Percentiles rank a stretch among this genome's conserved stretches.
Conservation (phyloP, 495 filamentous ascomycete species). For the Trichoderma erinaceum region DNA sequence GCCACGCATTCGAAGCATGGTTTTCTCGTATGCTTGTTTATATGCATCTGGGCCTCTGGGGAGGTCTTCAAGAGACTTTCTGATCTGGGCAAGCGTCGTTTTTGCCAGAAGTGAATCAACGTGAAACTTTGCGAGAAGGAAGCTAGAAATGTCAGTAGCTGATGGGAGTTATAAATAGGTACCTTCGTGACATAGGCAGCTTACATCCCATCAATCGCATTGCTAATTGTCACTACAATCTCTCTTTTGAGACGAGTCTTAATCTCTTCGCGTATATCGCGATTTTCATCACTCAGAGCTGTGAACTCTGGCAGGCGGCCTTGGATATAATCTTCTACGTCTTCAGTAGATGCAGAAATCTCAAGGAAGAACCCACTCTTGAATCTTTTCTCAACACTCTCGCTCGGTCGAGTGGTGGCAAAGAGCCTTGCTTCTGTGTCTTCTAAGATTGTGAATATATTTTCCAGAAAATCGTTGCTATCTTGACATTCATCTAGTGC, state of each 20-base stretch:
- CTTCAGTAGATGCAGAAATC: no score
- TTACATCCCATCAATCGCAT: neutral
- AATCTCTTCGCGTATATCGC: neutral
- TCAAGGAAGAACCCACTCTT: no score
- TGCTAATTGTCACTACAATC: neutral
- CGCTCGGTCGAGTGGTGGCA: neutral
- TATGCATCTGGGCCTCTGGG: neutral
- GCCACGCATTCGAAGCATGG: conserved; percentile 34
- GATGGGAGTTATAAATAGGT: neutral
- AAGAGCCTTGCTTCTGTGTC: neutral
- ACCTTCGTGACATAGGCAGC: neutral
- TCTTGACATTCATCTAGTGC: neutral
- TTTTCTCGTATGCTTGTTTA: conserved; percentile 31
- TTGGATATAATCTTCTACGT: no score
- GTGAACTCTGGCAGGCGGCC: no score
- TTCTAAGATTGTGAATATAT: neutral
- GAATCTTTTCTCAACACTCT: no score
- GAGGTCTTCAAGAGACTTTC: neutral
- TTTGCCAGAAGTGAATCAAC: neutral
- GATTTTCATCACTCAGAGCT: no score
- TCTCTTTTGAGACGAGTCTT: neutral
- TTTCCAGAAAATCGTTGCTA: neutral
- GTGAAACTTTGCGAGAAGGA: neutral
- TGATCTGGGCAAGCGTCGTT: neutral
- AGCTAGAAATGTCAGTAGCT: neutral